Conservation (phyloP, 2,329 filamentous ascomycete species). For the Gremmenia infestans region DNA sequence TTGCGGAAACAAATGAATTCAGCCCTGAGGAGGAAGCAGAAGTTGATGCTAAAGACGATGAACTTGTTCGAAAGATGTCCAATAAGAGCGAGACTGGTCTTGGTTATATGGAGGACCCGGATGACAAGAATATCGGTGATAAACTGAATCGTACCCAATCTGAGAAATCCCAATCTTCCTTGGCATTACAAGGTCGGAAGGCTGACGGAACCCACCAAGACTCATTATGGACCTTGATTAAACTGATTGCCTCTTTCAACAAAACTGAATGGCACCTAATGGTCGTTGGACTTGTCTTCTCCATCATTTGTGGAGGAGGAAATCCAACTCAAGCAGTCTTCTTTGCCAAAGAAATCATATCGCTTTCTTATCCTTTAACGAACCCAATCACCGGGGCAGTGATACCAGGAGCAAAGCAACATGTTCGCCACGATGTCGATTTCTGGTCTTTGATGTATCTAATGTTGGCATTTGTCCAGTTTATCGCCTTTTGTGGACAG, state of each 20-base stretch:
- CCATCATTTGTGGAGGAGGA: slow-evolving; percentile 72
- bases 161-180: slow-evolving; percentile 61
- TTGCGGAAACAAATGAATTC: slow-evolving; percentile 56
- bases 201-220: slow-evolving; percentile 54
- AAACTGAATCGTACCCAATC: slow-evolving; percentile 53
- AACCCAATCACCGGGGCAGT: slow-evolving; percentile 41
- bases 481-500: slow-evolving; percentile 63
- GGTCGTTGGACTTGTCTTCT: slow-evolving; percentile 67
- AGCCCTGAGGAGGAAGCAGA: slow-evolving; percentile 46
- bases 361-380: slow-evolving; percentile 46
- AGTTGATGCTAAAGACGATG: slow-evolving; percentile 45
- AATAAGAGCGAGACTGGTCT: slow-evolving; percentile 32
- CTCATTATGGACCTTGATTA: slow-evolving; percentile 69
- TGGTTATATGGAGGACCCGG: slow-evolving; percentile 48
- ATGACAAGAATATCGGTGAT: slow-evolving; percentile 53
- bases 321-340: slow-evolving; percentile 76
- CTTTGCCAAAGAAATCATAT: slow-evolving; percentile 82
- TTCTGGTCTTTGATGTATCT: slow-evolving; percentile 90
- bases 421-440: slow-evolving; percentile 63
- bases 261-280: slow-evolving; percentile 65
- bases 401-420: slow-evolving; percentile 28
- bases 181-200: slow-evolving; percentile 56
- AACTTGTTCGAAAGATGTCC: slow-evolving; percentile 45
- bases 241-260: slow-evolving; percentile 78
- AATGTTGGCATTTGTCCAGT: slow-evolving; percentile 71